phyloP scores from a whole-genome alignment of 208 protist genomes.

The Acanthamoeba sp. region DNA sequence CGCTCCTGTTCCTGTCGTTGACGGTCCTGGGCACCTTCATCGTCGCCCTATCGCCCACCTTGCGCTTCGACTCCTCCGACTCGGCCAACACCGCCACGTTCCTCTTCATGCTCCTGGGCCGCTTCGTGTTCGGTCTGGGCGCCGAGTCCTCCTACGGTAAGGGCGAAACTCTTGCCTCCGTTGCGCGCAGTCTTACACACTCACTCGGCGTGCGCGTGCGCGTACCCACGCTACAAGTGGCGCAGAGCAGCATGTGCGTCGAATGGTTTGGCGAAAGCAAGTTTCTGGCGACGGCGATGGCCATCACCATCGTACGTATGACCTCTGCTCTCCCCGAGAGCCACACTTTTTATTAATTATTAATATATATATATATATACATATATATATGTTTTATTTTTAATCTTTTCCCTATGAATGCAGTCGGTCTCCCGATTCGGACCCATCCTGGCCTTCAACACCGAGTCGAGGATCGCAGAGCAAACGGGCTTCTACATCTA shows the following conservation, averaged over 20 bases:
- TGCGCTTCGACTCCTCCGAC: background rate
- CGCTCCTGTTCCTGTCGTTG: background rate
- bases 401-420: background rate
- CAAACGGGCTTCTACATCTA: background rate
- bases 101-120: background rate
- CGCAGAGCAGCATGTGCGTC: slow-evolving; percentile 11
- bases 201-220: background rate
- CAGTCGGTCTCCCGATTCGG: background rate
- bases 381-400: background rate
- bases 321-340: too few species aligned
- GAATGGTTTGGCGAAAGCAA: background rate
- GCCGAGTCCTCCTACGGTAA: slow-evolving; percentile 10
- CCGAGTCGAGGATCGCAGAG: background rate
- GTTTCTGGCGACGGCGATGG: background rate
- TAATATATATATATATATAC: too few species aligned
- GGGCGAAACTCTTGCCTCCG: too few species aligned
- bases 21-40: background rate
- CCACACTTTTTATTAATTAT: too few species aligned
- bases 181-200: too few species aligned
- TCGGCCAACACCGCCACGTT: background rate
- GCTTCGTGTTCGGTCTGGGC: background rate
- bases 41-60: background rate
- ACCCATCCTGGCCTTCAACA: background rate
- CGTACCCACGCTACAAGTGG: background rate
- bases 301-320: background rate